Conservation (phyloP, 139 green algal species). For the Coelastrella sp. region DNA sequence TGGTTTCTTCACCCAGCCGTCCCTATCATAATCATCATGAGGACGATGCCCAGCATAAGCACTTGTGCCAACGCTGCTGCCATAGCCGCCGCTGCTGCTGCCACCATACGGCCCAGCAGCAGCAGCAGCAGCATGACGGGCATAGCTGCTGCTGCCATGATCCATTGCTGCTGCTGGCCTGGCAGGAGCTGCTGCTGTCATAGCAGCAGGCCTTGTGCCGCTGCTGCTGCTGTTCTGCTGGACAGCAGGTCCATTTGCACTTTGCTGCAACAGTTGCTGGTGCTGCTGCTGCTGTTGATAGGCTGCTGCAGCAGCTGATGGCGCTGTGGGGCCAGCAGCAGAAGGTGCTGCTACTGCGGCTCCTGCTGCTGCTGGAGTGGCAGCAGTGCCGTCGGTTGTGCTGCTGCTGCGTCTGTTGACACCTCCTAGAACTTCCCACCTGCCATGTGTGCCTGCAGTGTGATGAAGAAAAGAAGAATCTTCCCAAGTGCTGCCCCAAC, state of each 20-base stretch:
- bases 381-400: background rate
- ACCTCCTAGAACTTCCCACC: conserved; percentile 15
- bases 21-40: conserved; percentile 10
- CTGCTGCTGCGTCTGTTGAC: conserved; percentile 14
- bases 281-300: background rate
- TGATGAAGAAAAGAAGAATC: too few relatives aligned
- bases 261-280: background rate
- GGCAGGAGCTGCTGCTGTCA: background rate
- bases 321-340: background rate
- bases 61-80: background rate
- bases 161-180: background rate
- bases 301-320: background rate
- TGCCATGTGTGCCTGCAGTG: background rate
- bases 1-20: background rate
- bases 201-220: background rate
- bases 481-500: too few relatives aligned
- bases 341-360: background rate
- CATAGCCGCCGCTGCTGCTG: conserved; percentile 18
- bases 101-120: background rate
- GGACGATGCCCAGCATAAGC: background rate
- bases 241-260: background rate
- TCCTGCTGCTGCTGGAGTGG: background rate
- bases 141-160: background rate
- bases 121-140: background rate
- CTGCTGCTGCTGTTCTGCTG: background rate